Conservation (phyloP, 495 filamentous ascomycete genomes). For the Bacidia rubella region DNA sequence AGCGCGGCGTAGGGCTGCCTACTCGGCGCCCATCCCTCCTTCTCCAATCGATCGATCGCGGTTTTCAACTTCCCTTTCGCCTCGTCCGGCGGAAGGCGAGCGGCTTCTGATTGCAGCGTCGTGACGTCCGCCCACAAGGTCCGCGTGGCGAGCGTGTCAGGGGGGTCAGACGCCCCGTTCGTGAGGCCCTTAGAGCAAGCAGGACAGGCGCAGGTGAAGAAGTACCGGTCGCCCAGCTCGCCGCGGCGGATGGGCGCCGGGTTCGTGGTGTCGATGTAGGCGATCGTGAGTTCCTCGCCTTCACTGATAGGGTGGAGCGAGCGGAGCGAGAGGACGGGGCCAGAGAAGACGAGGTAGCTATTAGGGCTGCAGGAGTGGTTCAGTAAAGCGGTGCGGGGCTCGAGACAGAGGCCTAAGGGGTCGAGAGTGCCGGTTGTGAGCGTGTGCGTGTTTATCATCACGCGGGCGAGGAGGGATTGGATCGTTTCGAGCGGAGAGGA, state of each 20-base stretch:
- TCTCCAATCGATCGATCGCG: slow-evolving; percentile 21
- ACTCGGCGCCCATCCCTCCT: slow-evolving; percentile 22
- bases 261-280: slow-evolving; percentile 51
- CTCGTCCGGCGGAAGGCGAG: slow-evolving; percentile 17
- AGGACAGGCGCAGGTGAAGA: slow-evolving; percentile 50
- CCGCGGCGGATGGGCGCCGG: slow-evolving; percentile 32
- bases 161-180: slow-evolving; percentile 14
- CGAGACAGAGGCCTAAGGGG: slow-evolving; percentile 45
- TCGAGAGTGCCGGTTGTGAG: slow-evolving; percentile 44
- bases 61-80: slow-evolving; percentile 19
- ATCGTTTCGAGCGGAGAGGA: slow-evolving; percentile 41
- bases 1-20: slow-evolving; percentile 30
- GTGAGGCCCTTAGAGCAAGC: slow-evolving; percentile 32
- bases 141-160: slow-evolving; percentile 3
- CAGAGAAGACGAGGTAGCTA: slow-evolving; percentile 49
- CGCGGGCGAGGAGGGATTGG: slow-evolving; percentile 38
- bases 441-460: slow-evolving; percentile 45
- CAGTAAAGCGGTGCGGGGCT: slow-evolving; percentile 38
- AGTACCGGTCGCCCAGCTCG: slow-evolving; percentile 45
- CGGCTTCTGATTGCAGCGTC: slow-evolving; percentile 16
- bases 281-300: slow-evolving; percentile 51
- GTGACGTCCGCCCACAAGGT: slow-evolving; percentile 13
- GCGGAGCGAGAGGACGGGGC: slow-evolving; percentile 30
- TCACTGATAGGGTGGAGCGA: slow-evolving; percentile 34
- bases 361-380: slow-evolving; percentile 67